Base-by-base conservation (phyloP, 371 early-diverging fungal species). In the Mortierella sp. region DNA sequence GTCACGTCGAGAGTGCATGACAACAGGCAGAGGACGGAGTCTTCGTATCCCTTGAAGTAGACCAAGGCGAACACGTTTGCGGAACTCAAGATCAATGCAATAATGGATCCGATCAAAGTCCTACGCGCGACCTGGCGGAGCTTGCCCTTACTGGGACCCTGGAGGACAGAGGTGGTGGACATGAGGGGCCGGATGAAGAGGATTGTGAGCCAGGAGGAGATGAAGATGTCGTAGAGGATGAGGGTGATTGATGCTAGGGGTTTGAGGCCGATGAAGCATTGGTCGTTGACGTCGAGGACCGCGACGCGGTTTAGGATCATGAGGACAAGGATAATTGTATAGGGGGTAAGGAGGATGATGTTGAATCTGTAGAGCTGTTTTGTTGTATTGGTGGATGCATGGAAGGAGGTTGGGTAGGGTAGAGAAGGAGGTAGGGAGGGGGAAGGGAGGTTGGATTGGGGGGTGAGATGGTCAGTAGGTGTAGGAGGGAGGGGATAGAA, bases 251-350 rank as follows among this genome's bases (percentile, higher is more conserved):
- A 88, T 4, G 91, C 92, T 24, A 82, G 61, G 21, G 89, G 86
- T 69, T 88, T 73, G 13, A 92, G 76, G 0, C 92, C 92, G 53
- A 92, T 91, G 31, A 80, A 85, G 69, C 92, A 92, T 21, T 71
- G 51, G 3, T 90, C 90, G 40, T 71, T 59, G 6, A 79, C 86
- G 40, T 89, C 79, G n/a, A 92, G 75, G 11, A 85, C 79, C 34
- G 82, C 86, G 13, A 88, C 74, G n/a, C 89, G 78, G 53, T 78
- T 87, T 11, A 88, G 59, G 34, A 90, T 78, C 87, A 91, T 88
- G 44, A 92, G 74, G 11, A 86, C 59, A 5, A 90, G 80, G 8
- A 91, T 69, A 3, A 82, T 88, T 31, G 87, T 51, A 43, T 87
- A 85, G 2, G 92, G 92, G 0, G 89, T 24, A 44, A 92, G 43